These are phyloP conservation scores for Dryadomyces quercivorus DNA, from an alignment of 2,329 filamentous ascomycete genomes.

Conservation along the genomic window DNA sequence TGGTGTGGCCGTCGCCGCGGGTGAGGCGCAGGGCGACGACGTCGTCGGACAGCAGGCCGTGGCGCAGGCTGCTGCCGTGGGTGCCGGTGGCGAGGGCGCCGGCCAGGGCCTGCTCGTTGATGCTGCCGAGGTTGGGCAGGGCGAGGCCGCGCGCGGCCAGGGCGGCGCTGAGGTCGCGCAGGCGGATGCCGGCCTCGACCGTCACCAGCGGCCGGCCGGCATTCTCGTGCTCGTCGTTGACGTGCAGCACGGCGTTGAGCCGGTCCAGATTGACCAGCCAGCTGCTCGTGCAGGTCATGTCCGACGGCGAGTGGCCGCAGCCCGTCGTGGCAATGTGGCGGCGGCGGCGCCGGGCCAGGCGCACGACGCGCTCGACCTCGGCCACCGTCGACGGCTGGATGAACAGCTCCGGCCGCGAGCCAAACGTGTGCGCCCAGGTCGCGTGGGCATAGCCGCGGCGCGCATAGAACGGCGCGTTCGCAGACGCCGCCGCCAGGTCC, in stretches of 20 bases:
- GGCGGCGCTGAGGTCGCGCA: slow-evolving; percentile 60
- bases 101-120: slow-evolving; percentile 86
- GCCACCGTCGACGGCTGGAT: slow-evolving; percentile 67
- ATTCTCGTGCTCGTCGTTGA: slow-evolving; percentile 34
- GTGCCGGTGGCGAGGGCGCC: slow-evolving; percentile 89
- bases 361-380: slow-evolving; percentile 76
- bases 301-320: slow-evolving; percentile 82
- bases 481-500: neutral
- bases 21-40: slow-evolving; percentile 67
- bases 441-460: slow-evolving; percentile 62
- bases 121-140: slow-evolving; percentile 86
- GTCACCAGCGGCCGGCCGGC: slow-evolving; percentile 38
- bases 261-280: slow-evolving; percentile 93
- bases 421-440: slow-evolving; percentile 92
- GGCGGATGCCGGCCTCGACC: slow-evolving; percentile 79
- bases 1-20: slow-evolving; percentile 64
- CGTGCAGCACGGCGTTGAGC: slow-evolving; percentile 57
- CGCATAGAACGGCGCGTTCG: slow-evolving; percentile 60
- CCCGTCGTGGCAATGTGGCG: slow-evolving; percentile 78
- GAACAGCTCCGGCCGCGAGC: slow-evolving; percentile 80
- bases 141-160: slow-evolving; percentile 68
- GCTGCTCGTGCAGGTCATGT: slow-evolving; percentile 81
- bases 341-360: slow-evolving; percentile 67
- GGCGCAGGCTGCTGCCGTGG: slow-evolving; percentile 73
- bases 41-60: slow-evolving; percentile 75